These are phyloP conservation scores for Staphylotrichum tortipilum DNA, from an alignment of 495 filamentous ascomycete species.

Conservation along the genomic window DNA sequence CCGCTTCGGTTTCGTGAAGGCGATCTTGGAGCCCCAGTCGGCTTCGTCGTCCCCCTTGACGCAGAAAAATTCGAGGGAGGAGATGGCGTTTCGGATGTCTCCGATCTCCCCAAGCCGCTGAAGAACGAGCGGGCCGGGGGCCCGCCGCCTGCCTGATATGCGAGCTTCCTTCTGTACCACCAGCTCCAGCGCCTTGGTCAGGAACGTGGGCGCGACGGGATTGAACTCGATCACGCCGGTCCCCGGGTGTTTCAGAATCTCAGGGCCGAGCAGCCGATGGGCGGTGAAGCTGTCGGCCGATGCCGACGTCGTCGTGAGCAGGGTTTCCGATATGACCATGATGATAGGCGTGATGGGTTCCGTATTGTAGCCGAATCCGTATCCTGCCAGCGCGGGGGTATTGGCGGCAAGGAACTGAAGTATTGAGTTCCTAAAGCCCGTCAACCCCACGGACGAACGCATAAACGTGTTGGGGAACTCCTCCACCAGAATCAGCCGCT, in stretches of 20 bases:
- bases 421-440: slow-evolving; percentile 67
- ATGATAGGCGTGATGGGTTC: slow-evolving; percentile 63
- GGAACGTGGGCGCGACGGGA: slow-evolving; percentile 75
- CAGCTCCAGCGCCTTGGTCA: slow-evolving; percentile 71
- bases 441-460: slow-evolving; percentile 55
- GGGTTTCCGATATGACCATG: slow-evolving; percentile 83
- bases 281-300: slow-evolving; percentile 82
- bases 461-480: slow-evolving; percentile 85
- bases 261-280: slow-evolving; percentile 75
- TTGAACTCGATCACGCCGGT: slow-evolving; percentile 83
- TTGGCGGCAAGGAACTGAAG: slow-evolving; percentile 62
- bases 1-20: slow-evolving; percentile 54
- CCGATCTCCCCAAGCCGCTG: slow-evolving; percentile 71
- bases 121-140: slow-evolving; percentile 62
- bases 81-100: slow-evolving; percentile 85
- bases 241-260: slow-evolving; percentile 68
- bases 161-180: slow-evolving; percentile 73
- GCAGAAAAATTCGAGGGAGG: slow-evolving; percentile 83
- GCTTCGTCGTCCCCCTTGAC: slow-evolving; percentile 58
- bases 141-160: slow-evolving; percentile 55
- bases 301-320: slow-evolving; percentile 64
- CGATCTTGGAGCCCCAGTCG: slow-evolving; percentile 59
- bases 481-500: slow-evolving; percentile 70
- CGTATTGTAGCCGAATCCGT: slow-evolving; percentile 21
- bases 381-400: slow-evolving; percentile 35